phyloP scores from a whole-genome alignment of 2,329 filamentous ascomycete species.

The Penicillium janthinellum region DNA sequence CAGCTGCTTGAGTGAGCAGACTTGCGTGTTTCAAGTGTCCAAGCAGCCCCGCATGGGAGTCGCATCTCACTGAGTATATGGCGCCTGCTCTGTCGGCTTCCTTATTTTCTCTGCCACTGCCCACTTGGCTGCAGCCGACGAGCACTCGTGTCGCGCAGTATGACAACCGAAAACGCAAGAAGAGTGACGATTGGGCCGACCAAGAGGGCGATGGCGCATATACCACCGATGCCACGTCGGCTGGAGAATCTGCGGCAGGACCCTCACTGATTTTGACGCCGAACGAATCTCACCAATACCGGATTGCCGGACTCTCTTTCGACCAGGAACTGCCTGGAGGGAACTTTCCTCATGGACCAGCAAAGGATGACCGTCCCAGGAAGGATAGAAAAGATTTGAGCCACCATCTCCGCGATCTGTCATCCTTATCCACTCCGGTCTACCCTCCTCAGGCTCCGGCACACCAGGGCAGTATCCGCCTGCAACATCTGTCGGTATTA shows the following conservation, averaged over 20 bases:
- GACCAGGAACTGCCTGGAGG: slow-evolving; percentile 42
- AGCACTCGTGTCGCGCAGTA: slow-evolving; percentile 40
- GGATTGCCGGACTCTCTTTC: slow-evolving; percentile 43
- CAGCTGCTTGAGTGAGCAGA: neutral
- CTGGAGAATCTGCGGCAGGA: slow-evolving; percentile 21
- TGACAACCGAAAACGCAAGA: slow-evolving; percentile 40
- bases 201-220: slow-evolving; percentile 29
- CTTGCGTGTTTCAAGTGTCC: neutral
- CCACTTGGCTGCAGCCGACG: slow-evolving; percentile 38
- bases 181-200: slow-evolving; percentile 31
- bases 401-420: slow-evolving; percentile 31
- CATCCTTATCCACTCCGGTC: slow-evolving; percentile 37
- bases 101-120: slow-evolving; percentile 42
- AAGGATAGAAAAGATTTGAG: slow-evolving; percentile 9
- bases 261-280: slow-evolving; percentile 39
- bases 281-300: slow-evolving; percentile 47
- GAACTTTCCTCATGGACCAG: slow-evolving; percentile 45
- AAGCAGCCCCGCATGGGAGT: slow-evolving; percentile 11
- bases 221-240: slow-evolving; percentile 34
- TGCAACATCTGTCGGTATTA: slow-evolving; percentile 66
- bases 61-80: slow-evolving; percentile 27
- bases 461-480: slow-evolving; percentile 40
- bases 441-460: slow-evolving; percentile 37
- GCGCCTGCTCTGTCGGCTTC: slow-evolving; percentile 36
- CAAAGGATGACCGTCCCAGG: slow-evolving; percentile 17